Evolutionary conservation across 2,329 filamentous ascomycete species (phyloP), one percentile per base, ranked within the genome.

Genomic region (Hortaea werneckii): DNA sequence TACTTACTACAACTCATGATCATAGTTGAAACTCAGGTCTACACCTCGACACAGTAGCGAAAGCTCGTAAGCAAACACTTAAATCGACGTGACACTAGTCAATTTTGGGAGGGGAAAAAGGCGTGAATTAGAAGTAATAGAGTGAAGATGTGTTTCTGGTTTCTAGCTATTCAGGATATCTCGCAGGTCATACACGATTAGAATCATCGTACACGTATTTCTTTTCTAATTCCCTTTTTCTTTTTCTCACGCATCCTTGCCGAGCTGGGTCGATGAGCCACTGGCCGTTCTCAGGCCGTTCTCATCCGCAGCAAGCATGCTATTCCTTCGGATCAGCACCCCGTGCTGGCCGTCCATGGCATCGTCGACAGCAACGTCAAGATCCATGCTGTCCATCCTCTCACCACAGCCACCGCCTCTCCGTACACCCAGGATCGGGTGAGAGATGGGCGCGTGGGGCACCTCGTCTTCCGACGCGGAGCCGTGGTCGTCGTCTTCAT

Each of bases 401-500:
- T 59, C 59, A 38, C 56, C 49, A 45, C 58, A 60, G 10, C 46
- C 53, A n/a, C n/a, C n/a, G n/a, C 54, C 46, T 5, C 45, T 40
- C 26, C 52, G 50, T 11, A 56, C 49, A 26, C 51, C 47, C 37
- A 57, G 45, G 7, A 34, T 7, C 4, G 57, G 47, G 37, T 64
- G 63, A 40, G 52, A 58, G 6, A 54, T 51, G 7, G 52, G 43
- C 6, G 50, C 49, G n/a, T 50, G 47, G 8, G 53, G 55, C 13
- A 50, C 54, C 38, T 64, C 60, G 34, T 63, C 58, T 37, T 61
- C 58, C 26, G 53, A 54, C 29, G 50, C 57, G n/a, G 56, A 59
- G 38, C 45, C 51, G 41, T 53, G 41, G 43, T 54, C 39, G 44
- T 59, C 70, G 46, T 74, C 71, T 46, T 73, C 71, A 55, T 72